These are phyloP conservation scores for Sordaria brevicollis DNA, from an alignment of 495 filamentous ascomycete species.

Conservation along the genomic window DNA sequence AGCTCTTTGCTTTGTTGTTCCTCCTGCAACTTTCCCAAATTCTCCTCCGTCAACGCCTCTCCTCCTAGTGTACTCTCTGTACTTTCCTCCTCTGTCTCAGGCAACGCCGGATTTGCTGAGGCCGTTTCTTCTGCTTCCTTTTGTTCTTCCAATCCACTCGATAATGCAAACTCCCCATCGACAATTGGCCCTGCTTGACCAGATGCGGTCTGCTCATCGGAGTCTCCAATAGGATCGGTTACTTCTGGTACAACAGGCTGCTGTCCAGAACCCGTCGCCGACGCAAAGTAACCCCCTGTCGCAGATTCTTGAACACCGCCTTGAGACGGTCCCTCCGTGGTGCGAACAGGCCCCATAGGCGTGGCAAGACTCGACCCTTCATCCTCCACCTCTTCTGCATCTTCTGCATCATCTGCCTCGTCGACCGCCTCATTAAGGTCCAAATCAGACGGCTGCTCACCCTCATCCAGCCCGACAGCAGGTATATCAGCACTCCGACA, in stretches of 20 bases:
- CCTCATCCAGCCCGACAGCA: constrained; percentile 8
- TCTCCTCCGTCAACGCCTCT: constrained; percentile 27
- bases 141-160: too few species aligned
- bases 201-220: not conserved
- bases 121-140: not conserved
- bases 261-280: not conserved
- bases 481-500: constrained; percentile 23
- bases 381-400: not conserved
- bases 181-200: not conserved
- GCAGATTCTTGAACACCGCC: not conserved
- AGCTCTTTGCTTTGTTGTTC: not conserved
- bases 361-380: not conserved
- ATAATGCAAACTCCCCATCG: not conserved
- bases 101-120: not conserved
- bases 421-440: not conserved
- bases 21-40: constrained; percentile 22
- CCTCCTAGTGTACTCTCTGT: constrained; percentile 4
- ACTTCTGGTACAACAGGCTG: not conserved
- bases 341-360: not conserved
- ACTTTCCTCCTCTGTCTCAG: not conserved
- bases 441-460: not conserved
- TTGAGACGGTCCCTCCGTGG: not conserved
- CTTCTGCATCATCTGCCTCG: too few species aligned
- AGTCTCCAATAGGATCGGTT: not conserved
- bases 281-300: not conserved